A percentile compares a stretch with the other conserved stretches of the same genome.
Conservation (phyloP, 768 basidiomycete genomes). For the Mycena indigotica region DNA sequence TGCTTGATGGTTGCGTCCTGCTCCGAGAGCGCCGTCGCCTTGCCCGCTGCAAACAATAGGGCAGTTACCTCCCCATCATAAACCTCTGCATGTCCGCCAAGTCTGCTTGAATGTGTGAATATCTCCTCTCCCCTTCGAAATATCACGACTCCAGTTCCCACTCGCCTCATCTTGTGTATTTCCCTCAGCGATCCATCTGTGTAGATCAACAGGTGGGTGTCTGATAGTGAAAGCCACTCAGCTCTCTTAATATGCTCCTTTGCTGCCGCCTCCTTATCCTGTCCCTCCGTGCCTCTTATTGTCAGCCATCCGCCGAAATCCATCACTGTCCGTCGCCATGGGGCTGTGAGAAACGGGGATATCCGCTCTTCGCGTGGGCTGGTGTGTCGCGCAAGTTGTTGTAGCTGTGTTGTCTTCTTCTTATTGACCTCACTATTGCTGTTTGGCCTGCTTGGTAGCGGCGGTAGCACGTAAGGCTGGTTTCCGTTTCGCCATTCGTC, state of each 20-base stretch:
- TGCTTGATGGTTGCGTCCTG: too few relatives aligned
- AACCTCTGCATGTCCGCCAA: not conserved
- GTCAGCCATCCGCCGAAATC: not conserved
- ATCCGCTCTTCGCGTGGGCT: slow-evolving; percentile 6
- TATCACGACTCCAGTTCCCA: not conserved
- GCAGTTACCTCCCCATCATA: too few relatives aligned
- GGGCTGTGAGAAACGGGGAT: not conserved
- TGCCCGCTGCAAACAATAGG: too few relatives aligned
- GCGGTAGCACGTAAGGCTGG: slow-evolving; percentile 8
- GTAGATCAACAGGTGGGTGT: not conserved
- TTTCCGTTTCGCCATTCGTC: slow-evolving; percentile 11
- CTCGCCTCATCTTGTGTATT: too few relatives aligned
- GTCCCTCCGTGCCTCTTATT: not conserved
- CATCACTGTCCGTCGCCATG: not conserved
- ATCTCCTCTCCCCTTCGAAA: too few relatives aligned
- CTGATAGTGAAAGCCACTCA: not conserved
- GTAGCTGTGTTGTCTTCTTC: slow-evolving; percentile 2
- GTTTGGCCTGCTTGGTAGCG: slow-evolving; percentile 2
- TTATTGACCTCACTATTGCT: not conserved
- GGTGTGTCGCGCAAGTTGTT: not conserved
- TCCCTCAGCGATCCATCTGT: slow-evolving; percentile 2
- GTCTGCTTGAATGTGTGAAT: not conserved
- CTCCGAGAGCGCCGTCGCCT: too few relatives aligned
- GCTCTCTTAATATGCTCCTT: not conserved
- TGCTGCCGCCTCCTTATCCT: not conserved